Percentiles rank a stretch among this genome's conserved stretches.
Conservation (phyloP, 2,329 filamentous ascomycete species). For the Aureobasidium leucospermi region DNA sequence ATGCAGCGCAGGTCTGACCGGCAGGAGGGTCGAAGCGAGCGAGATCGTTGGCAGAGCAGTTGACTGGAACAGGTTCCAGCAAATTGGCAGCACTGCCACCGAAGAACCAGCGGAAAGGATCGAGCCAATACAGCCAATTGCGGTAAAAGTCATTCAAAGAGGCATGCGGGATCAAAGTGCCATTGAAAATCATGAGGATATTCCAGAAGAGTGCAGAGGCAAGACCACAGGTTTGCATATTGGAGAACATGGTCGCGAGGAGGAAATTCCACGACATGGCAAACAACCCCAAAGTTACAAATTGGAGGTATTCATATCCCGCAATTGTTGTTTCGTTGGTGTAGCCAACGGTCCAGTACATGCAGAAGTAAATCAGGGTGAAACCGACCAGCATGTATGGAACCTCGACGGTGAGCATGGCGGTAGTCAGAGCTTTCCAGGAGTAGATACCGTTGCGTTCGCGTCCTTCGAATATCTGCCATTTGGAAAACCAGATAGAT, state of each 20-base stretch:
- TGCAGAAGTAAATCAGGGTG: slow-evolving; percentile 54
- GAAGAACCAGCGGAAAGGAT: slow-evolving; percentile 37
- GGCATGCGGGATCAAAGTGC: slow-evolving; percentile 9
- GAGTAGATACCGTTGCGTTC: slow-evolving; percentile 54
- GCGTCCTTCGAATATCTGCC: slow-evolving; percentile 48
- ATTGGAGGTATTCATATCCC: slow-evolving; percentile 10
- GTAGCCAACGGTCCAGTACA: slow-evolving; percentile 55
- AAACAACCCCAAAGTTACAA: slow-evolving; percentile 1
- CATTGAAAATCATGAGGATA: slow-evolving; percentile 14
- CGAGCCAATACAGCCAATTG: slow-evolving; percentile 52
- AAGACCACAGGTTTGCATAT: slow-evolving; percentile 15
- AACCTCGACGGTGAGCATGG: slow-evolving; percentile 62
- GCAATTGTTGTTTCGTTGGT: slow-evolving; percentile 52
- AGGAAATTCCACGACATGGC: slow-evolving; percentile 1
- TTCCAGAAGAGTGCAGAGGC: slow-evolving; percentile 14
- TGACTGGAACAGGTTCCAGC: slow-evolving; percentile 41
- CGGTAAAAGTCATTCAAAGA: slow-evolving; percentile 13
- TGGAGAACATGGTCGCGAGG: slow-evolving; percentile 2
- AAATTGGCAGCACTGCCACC: slow-evolving; percentile 38
- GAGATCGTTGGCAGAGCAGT: slow-evolving; percentile 30
- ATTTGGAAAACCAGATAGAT: slow-evolving; percentile 48
- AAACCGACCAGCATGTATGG: slow-evolving; percentile 55
- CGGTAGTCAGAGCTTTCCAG: slow-evolving; percentile 61
- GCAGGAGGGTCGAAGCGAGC: slow-evolving; percentile 29
- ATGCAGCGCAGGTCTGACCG: slow-evolving; percentile 32